Conservation (phyloP, 2,329 filamentous ascomycete genomes). For the Aurifilum marmelostoma region DNA sequence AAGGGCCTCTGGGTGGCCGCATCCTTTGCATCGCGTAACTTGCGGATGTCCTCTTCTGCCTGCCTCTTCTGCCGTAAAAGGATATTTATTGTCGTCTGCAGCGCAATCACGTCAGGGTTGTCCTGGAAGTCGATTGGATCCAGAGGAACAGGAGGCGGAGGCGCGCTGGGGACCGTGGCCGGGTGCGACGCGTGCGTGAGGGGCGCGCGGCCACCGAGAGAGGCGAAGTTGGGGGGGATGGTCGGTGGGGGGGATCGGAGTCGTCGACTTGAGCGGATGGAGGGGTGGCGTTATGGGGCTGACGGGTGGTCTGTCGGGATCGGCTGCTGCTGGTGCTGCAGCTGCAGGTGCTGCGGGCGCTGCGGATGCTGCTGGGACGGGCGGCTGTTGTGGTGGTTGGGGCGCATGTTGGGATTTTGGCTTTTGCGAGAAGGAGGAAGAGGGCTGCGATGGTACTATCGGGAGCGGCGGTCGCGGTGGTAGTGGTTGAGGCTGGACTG, state of each 20-base stretch:
- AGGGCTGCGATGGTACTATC: background rate
- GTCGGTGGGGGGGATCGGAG: constrained; percentile 27
- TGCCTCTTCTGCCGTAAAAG: constrained; percentile 84
- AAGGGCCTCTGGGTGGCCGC: constrained; percentile 72
- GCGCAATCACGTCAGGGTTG: constrained; percentile 86
- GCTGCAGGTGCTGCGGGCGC: constrained; percentile 31
- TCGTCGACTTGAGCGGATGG: constrained; percentile 18
- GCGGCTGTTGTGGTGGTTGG: constrained; percentile 15
- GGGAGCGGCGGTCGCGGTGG: constrained; percentile 14
- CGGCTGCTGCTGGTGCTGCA: constrained; percentile 38
- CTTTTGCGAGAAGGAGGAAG: background rate
- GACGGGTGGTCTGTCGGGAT: constrained; percentile 54
- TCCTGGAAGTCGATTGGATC: constrained; percentile 60
- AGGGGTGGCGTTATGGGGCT: constrained; percentile 48
- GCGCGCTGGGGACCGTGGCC: constrained; percentile 39
- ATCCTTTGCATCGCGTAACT: constrained; percentile 69
- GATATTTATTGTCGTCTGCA: constrained; percentile 82
- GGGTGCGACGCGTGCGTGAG: constrained; percentile 52
- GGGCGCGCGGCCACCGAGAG: constrained; percentile 37
- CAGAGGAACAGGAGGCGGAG: constrained; percentile 51
- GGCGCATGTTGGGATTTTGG: constrained; percentile 15
- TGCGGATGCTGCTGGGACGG: constrained; percentile 6
- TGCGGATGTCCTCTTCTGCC: constrained; percentile 73
- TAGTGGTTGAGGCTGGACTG: constrained; percentile 22
- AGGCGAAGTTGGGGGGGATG: constrained; percentile 35